Evolutionary conservation across 139 green algal genomes (phyloP), one percentile per base, ranked within the genome.

Genomic region (Chlamydomonas eustigma): DNA sequence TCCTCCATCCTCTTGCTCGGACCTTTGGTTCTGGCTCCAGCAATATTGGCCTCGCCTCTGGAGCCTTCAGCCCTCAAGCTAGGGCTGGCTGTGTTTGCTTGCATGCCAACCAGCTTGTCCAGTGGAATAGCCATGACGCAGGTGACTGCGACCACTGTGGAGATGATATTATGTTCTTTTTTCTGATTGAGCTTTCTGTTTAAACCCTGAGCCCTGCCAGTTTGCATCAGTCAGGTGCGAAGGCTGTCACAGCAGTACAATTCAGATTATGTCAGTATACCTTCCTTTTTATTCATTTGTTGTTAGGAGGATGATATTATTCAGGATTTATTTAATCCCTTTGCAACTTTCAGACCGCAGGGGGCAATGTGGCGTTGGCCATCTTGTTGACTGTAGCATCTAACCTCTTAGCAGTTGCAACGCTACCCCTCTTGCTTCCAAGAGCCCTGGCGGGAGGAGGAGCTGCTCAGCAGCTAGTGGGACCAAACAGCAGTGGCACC

Each of bases 51-150:
- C 18, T 76, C 90, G 71, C 87, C 88, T 0, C 63, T 93, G 34
- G 31, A 81, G 0, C 82, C 86, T 0, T 73, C 78, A 0, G 81
- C 78, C 38, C 75, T 91, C 37, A 77, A 78, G 0, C 64, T 91
- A 37, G 90, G 90, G 1, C 79, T 93, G 39, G 83, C 88, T 0
- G 81, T 94, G 22, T 94, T 93, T 73, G 87, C 79, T 79, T 91
- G 85, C 78, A 88, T 94, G 84, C 90, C 90, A 24, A 94, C 88
- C 31, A 86, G 86, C 0, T 84, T 94, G 1, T 91, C 87, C 22
- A 69, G 31, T 44, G 71, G 66, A 28, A 75, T 74, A 39, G 37
- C 34, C 37, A 74, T 77, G 76, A 80, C 65, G 1, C 37, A 58
- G 64, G 64, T 72, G 64, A 72, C n/a, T n/a, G n/a, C n/a, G n/a